Percentiles rank a stretch among this genome's conserved stretches.
Evolutionary conservation across 164 flowering plant species (phyloP).

Genomic region (Chimonanthus salicifolius): DNA sequence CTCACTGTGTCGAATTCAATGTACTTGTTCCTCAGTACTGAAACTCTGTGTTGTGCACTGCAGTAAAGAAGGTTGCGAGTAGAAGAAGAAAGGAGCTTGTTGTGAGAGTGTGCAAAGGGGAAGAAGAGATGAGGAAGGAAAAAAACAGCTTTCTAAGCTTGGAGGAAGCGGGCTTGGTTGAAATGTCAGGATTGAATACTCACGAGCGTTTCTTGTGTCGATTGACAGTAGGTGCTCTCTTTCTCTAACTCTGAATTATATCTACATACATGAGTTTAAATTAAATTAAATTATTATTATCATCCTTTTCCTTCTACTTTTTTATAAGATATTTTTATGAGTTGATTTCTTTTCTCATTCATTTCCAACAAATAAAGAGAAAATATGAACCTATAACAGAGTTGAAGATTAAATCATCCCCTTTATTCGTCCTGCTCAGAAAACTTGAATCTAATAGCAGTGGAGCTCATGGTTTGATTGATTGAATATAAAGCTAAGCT

Average conservation of each 20-base stretch:
- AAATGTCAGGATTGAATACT: slow-evolving; percentile 65
- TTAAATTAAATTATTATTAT: too few relatives aligned
- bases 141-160: slow-evolving; percentile 49
- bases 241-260: not conserved
- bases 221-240: slow-evolving; percentile 49
- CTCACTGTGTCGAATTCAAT: too few relatives aligned
- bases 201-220: slow-evolving; percentile 87
- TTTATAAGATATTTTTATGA: not conserved
- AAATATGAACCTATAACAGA: too few relatives aligned
- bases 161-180: slow-evolving; percentile 90
- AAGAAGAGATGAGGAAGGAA: slow-evolving; percentile 29
- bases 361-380: too few relatives aligned
- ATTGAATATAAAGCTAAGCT: too few relatives aligned
- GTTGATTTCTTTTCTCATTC: too few relatives aligned
- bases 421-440: too few relatives aligned
- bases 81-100: slow-evolving; percentile 15
- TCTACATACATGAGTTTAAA: too few relatives aligned
- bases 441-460: too few relatives aligned
- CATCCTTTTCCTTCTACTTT: not conserved
- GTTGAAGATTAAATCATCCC: too few relatives aligned
- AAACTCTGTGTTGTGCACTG: not conserved
- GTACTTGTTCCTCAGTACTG: not conserved
- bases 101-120: slow-evolving; percentile 29
- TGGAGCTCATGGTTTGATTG: too few relatives aligned
- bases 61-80: slow-evolving; percentile 14